A percentile compares a stretch with the other conserved stretches of the same genome.
Evolutionary conservation across 331 rosid species (phyloP).

Genomic region (Rhamnella rubrinervis): DNA sequence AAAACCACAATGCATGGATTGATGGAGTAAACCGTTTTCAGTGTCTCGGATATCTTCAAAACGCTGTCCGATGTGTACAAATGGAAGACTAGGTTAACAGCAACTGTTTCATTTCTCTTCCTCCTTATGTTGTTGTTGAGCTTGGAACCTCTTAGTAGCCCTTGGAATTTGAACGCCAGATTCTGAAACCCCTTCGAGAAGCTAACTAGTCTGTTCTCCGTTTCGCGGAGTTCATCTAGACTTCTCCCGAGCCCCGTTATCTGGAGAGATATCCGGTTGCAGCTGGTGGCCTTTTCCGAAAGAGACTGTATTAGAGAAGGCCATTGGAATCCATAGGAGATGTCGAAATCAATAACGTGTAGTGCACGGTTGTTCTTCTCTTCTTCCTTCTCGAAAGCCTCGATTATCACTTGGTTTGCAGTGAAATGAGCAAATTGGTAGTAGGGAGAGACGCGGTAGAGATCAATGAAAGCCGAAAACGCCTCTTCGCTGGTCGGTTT

Average conservation of each 20-base stretch:
- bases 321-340: slow-evolving; percentile 82
- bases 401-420: slow-evolving; percentile 72
- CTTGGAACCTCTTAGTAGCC: slow-evolving; percentile 49
- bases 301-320: slow-evolving; percentile 79
- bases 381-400: slow-evolving; percentile 65
- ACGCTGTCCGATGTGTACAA: slow-evolving; percentile 41
- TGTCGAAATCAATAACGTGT: slow-evolving; percentile 70
- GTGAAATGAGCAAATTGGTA: slow-evolving; percentile 85
- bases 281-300: slow-evolving; percentile 57
- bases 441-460: slow-evolving; percentile 67
- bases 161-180: slow-evolving; percentile 67
- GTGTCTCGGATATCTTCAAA: slow-evolving; percentile 52
- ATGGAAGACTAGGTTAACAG: slow-evolving; percentile 61
- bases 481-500: slow-evolving; percentile 62
- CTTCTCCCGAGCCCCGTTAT: slow-evolving; percentile 61
- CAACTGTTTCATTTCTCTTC: slow-evolving; percentile 64
- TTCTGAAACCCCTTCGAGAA: slow-evolving; percentile 62
- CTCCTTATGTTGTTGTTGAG: slow-evolving; percentile 46
- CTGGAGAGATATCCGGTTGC: slow-evolving; percentile 45
- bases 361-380: slow-evolving; percentile 40
- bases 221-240: slow-evolving; percentile 55
- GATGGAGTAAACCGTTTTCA: slow-evolving; percentile 56
- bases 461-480: slow-evolving; percentile 56
- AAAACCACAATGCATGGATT: slow-evolving; percentile 54
- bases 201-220: slow-evolving; percentile 59